These are phyloP conservation scores for Abrus pulchellus DNA, from an alignment of 306 rosid species.

Conservation along the genomic window DNA sequence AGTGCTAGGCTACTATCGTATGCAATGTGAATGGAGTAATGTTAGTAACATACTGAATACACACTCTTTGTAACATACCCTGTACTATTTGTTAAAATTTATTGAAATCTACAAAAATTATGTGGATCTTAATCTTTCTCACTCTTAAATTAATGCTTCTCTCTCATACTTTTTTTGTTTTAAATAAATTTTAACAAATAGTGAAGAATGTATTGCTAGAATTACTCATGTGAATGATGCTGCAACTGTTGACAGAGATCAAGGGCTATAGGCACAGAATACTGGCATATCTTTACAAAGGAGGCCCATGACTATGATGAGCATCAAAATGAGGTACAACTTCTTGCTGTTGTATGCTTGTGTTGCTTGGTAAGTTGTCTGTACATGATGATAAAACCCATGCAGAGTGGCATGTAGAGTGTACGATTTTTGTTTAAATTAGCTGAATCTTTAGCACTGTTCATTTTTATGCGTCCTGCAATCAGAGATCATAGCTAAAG, in stretches of 20 bases:
- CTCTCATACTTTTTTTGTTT: too few relatives aligned
- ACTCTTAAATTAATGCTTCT: too few relatives aligned
- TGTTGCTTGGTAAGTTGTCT: conserved; percentile 14
- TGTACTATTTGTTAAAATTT: too few relatives aligned
- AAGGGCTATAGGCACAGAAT: conserved; percentile 16
- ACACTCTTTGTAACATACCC: too few relatives aligned
- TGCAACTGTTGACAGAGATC: conserved; percentile 38
- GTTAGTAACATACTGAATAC: too few relatives aligned
- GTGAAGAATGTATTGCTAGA: too few relatives aligned
- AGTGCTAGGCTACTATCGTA: not conserved
- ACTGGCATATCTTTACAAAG: conserved; percentile 1
- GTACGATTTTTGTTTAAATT: conserved; percentile 12
- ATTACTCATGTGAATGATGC: conserved; percentile 25
- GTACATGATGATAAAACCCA: not conserved
- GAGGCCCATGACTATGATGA: conserved; percentile 20
- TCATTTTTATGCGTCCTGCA: conserved; percentile 34
- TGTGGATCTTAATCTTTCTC: too few relatives aligned
- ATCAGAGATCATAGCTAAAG: not conserved
- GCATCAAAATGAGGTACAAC: conserved; percentile 18
- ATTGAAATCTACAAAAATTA: too few relatives aligned
- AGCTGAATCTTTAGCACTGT: not conserved
- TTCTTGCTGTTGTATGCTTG: conserved; percentile 20
- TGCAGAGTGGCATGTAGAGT: not conserved
- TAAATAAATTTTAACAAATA: too few relatives aligned
- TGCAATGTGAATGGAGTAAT: not conserved